Conservation (phyloP, 495 filamentous ascomycete genomes). For the Penicillium diatomitis region DNA sequence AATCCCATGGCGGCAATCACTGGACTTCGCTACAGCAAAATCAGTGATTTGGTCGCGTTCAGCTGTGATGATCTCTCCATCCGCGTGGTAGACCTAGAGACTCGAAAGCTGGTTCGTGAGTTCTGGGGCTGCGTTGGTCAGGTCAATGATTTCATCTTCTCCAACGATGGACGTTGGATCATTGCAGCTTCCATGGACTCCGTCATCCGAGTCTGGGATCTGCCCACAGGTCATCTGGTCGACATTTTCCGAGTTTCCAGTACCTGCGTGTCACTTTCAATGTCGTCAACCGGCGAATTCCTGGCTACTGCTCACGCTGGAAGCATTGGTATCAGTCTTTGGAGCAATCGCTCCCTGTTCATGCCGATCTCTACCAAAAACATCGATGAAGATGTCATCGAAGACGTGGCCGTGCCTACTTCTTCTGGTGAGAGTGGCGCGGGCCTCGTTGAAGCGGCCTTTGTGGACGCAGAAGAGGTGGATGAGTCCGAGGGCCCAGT, state of each 20-base stretch:
- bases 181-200: slow-evolving; percentile 79
- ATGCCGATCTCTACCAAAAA: slow-evolving; percentile 74
- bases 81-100: slow-evolving; percentile 82
- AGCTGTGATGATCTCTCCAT: slow-evolving; percentile 85
- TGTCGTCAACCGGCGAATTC: slow-evolving; percentile 85
- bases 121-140: slow-evolving; percentile 79
- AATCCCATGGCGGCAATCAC: slow-evolving; percentile 65
- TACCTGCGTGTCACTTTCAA: slow-evolving; percentile 72
- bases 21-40: slow-evolving; percentile 67
- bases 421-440: slow-evolving; percentile 77
- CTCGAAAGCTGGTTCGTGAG: slow-evolving; percentile 80
- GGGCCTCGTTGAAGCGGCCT: slow-evolving; percentile 61
- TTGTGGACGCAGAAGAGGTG: slow-evolving; percentile 42
- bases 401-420: slow-evolving; percentile 52
- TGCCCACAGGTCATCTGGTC: slow-evolving; percentile 90
- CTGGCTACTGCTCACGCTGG: slow-evolving; percentile 81
- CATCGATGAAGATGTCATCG: slow-evolving; percentile 66
- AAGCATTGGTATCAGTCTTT: slow-evolving; percentile 80
- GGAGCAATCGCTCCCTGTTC: slow-evolving; percentile 89
- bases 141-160: slow-evolving; percentile 84
- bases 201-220: slow-evolving; percentile 82
- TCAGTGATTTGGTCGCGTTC: slow-evolving; percentile 80
- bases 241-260: slow-evolving; percentile 71
- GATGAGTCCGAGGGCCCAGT: slow-evolving; percentile 39
- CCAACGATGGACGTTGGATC: slow-evolving; percentile 89